A percentile compares a stretch with the other conserved stretches of the same genome.
Evolutionary conservation across 768 basidiomycete species (phyloP).

Genomic region (Collybia sp.): DNA sequence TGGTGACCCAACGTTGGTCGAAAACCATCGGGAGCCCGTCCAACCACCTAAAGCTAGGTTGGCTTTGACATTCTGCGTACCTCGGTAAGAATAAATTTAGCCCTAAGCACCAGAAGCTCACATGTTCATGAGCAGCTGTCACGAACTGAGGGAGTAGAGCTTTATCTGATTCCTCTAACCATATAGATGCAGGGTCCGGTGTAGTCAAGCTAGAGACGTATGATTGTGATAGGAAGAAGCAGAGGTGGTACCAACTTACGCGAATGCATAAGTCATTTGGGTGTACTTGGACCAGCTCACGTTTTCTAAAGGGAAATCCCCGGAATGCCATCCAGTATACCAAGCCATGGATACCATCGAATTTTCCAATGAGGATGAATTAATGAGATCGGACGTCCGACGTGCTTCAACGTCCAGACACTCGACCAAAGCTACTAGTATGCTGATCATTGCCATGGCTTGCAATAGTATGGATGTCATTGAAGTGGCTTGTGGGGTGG

Average conservation of each 20-base stretch:
- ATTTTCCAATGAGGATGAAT: too few relatives aligned
- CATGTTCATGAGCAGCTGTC: conserved; percentile 32
- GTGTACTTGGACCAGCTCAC: conserved; percentile 51
- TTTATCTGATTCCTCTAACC: conserved; percentile 37
- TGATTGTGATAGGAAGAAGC: conserved; percentile 1
- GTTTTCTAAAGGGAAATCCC: conserved; percentile 34
- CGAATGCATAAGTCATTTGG: conserved; percentile 56
- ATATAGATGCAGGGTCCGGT: conserved; percentile 27
- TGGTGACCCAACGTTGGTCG: conserved; percentile 47
- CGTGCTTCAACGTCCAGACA: too few relatives aligned
- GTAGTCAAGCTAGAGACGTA: conserved; percentile 30
- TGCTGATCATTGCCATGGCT: too few relatives aligned
- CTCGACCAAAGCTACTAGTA: too few relatives aligned
- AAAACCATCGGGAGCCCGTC: conserved; percentile 62
- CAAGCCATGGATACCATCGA: conserved; percentile 29
- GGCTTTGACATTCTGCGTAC: conserved; percentile 46
- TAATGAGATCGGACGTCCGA: too few relatives aligned
- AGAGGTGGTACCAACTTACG: conserved; percentile 31
- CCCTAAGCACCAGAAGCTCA: conserved; percentile 28
- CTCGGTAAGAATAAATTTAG: not conserved
- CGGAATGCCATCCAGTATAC: conserved; percentile 44
- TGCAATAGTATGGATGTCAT: too few relatives aligned
- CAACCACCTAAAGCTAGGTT: conserved; percentile 64
- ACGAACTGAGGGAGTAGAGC: conserved; percentile 54
- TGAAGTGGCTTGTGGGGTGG: too few relatives aligned